Evolutionary conservation across 176 grass and related monocot species (phyloP).

Genomic region (Saccharum spontaneum): DNA sequence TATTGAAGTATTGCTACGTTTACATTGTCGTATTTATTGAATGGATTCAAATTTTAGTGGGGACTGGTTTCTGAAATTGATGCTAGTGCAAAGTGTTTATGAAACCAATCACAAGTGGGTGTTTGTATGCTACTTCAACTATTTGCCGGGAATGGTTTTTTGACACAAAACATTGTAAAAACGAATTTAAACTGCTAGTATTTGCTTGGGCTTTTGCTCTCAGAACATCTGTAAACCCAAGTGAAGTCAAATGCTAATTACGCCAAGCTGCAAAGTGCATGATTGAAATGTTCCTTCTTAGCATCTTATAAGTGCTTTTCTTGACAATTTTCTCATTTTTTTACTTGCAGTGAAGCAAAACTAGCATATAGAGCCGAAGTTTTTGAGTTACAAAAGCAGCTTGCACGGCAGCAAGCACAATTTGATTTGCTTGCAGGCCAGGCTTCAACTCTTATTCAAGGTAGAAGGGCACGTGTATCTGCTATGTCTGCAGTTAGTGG

Average conservation of each 20-base stretch:
- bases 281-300: constrained; percentile 24
- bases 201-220: constrained; percentile 10
- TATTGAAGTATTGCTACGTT: constrained; percentile 6
- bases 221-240: background rate
- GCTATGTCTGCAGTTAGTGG: constrained; percentile 81
- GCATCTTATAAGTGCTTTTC: constrained; percentile 35
- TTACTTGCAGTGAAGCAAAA: constrained; percentile 80
- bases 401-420: constrained; percentile 76
- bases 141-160: background rate
- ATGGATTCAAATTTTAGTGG: background rate
- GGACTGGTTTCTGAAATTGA: constrained; percentile 6
- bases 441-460: constrained; percentile 92
- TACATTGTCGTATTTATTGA: background rate
- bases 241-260: constrained; percentile 25
- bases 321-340: background rate
- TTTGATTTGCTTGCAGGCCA: constrained; percentile 92
- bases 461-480: constrained; percentile 70
- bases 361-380: constrained; percentile 83
- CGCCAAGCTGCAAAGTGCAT: background rate
- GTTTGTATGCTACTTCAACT: background rate
- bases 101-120: background rate
- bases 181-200: background rate
- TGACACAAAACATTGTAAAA: constrained; percentile 8
- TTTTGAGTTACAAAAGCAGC: constrained; percentile 91
- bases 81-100: background rate